These are phyloP conservation scores for Paxillus involutus DNA, from an alignment of 768 basidiomycete species.

Conservation along the genomic window DNA sequence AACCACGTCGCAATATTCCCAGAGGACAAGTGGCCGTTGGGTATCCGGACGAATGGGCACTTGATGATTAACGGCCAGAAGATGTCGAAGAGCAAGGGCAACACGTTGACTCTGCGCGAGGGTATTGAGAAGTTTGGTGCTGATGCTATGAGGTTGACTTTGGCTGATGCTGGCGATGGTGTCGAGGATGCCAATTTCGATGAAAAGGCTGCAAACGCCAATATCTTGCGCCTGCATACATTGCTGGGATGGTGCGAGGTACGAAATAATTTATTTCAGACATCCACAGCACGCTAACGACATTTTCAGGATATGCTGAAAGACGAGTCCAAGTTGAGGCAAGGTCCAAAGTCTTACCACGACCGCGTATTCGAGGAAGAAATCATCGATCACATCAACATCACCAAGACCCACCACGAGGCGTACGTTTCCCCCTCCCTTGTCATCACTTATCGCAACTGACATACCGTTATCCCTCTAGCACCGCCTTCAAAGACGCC, in stretches of 20 bases:
- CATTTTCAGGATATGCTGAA: conserved; percentile 73
- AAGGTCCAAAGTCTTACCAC: conserved; percentile 75
- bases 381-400: conserved; percentile 80
- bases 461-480: conserved; percentile 29
- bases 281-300: not conserved
- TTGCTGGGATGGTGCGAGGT: conserved; percentile 92
- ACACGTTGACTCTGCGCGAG: conserved; percentile 88
- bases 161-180: conserved; percentile 97
- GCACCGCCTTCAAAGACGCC: conserved; percentile 94
- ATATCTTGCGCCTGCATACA: conserved; percentile 90
- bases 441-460: not conserved
- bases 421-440: conserved; percentile 52
- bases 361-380: conserved; percentile 92
- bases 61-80: conserved; percentile 97
- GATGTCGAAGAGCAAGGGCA: conserved; percentile 98
- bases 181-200: conserved; percentile 99
- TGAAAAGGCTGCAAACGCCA: conserved; percentile 96
- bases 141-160: conserved; percentile 85
- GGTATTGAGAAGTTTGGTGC: conserved; percentile 94
- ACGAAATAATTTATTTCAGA: conserved; percentile 16
- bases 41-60: conserved; percentile 95
- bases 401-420: conserved; percentile 79
- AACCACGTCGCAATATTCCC: conserved; percentile 93
- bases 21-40: conserved; percentile 83
- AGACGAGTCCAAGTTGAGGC: conserved; percentile 68